Percentiles rank a stretch among this genome's conserved stretches.
These are phyloP conservation scores for Myxozyma kluyveri DNA, from an alignment of 805 yeast genomes.

Conservation along the genomic window DNA sequence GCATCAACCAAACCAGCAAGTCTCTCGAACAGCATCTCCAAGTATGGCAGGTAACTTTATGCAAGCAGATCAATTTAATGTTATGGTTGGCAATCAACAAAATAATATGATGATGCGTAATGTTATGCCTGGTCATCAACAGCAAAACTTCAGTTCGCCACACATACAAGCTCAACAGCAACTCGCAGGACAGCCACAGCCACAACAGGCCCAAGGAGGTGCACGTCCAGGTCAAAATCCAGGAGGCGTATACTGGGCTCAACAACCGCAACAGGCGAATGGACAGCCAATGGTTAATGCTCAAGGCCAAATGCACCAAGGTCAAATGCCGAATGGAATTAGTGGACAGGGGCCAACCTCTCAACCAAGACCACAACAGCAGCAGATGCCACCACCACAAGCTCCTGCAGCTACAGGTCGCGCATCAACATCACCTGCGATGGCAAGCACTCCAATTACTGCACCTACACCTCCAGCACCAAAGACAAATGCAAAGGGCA, in stretches of 20 bases:
- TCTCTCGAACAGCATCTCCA: constrained; percentile 35
- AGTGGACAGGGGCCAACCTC: not conserved
- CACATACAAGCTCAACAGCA: constrained; percentile 16
- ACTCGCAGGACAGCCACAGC: constrained; percentile 3
- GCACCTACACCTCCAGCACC: constrained; percentile 30
- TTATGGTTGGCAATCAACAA: constrained; percentile 33
- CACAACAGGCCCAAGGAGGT: constrained; percentile 8
- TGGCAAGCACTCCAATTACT: constrained; percentile 21
- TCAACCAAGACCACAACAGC: constrained; percentile 16
- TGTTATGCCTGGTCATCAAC: constrained; percentile 15
- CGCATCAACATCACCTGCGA: constrained; percentile 20
- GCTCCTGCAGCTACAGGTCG: constrained; percentile 12
- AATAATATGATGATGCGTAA: constrained; percentile 26
- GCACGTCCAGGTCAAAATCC: constrained; percentile 10
- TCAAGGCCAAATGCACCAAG: constrained; percentile 9
- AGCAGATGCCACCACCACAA: constrained; percentile 29
- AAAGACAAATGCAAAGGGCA: constrained; percentile 19
- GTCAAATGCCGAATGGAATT: not conserved
- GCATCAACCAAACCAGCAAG: constrained; percentile 2
- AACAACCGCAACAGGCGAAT: constrained; percentile 8
- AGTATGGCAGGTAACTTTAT: constrained; percentile 31
- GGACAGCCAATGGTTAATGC: constrained; percentile 4
- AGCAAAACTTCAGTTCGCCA: constrained; percentile 9
- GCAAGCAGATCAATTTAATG: constrained; percentile 36
- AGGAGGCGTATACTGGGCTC: constrained; percentile 20